phyloP scores from a whole-genome alignment of 192 early-diverging fungal species.

The Paraglomus brasilianum region DNA sequence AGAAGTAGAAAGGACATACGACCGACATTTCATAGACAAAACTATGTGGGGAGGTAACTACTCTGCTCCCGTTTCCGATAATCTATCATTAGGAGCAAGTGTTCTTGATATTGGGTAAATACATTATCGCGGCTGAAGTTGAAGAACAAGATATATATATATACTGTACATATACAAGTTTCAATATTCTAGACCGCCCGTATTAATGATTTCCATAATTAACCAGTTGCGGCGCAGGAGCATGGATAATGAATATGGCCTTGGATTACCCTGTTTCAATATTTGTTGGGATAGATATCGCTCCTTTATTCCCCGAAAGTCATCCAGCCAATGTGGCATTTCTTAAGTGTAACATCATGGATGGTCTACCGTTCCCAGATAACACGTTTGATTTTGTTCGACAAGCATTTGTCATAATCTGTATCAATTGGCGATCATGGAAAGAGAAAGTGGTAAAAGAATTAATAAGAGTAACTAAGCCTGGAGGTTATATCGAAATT shows the following conservation, averaged over 20 bases:
- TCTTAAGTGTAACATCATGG: not conserved
- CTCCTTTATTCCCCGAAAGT: not conserved
- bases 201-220: no score
- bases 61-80: conserved; percentile 6
- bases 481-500: no score
- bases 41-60: not conserved
- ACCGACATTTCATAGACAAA: not conserved
- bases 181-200: no score
- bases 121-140: no score
- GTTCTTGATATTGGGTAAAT: conserved; percentile 23
- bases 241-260: not conserved
- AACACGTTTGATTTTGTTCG: conserved; percentile 25
- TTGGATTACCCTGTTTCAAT: not conserved
- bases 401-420: no score
- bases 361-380: conserved; percentile 20
- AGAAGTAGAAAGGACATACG: conserved; percentile 14
- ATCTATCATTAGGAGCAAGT: not conserved
- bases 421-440: no score
- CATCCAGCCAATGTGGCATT: conserved; percentile 21
- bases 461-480: no score
- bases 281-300: not conserved
- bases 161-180: no score
- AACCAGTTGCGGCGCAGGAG: conserved; percentile 2
- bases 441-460: no score
- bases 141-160: no score